Percentiles rank a stretch among this genome's conserved stretches.
Conservation (phyloP, 352 stramenopile species). For the Phytopythium delawarense region DNA sequence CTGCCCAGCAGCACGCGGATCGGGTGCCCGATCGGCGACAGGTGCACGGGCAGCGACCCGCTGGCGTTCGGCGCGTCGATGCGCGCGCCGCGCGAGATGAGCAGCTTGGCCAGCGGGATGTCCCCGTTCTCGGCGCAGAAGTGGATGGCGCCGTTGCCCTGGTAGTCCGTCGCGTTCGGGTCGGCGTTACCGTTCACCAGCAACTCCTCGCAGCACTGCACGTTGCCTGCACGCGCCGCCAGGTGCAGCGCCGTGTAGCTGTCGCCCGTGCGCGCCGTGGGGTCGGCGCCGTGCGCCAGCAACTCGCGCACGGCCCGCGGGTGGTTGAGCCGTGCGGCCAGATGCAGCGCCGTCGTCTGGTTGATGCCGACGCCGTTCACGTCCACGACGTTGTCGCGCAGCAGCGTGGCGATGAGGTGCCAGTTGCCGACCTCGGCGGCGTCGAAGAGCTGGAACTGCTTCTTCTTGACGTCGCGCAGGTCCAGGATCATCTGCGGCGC, state of each 20-base stretch:
- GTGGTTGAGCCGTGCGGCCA: slow-evolving; percentile 75
- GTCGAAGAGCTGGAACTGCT: slow-evolving; percentile 87
- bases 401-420: slow-evolving; percentile 73
- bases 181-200: slow-evolving; percentile 56
- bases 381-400: slow-evolving; percentile 82
- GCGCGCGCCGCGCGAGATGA: slow-evolving; percentile 65
- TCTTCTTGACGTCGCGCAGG: slow-evolving; percentile 83
- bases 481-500: slow-evolving; percentile 82
- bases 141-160: slow-evolving; percentile 81
- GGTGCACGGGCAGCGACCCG: slow-evolving; percentile 74
- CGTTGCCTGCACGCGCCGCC: slow-evolving; percentile 63
- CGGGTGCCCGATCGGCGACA: slow-evolving; percentile 83
- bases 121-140: slow-evolving; percentile 75
- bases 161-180: slow-evolving; percentile 77
- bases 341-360: slow-evolving; percentile 76
- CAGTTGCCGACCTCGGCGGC: slow-evolving; percentile 80
- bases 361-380: slow-evolving; percentile 87
- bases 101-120: slow-evolving; percentile 72
- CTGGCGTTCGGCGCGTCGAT: slow-evolving; percentile 77
- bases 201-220: slow-evolving; percentile 72
- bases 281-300: slow-evolving; percentile 60
- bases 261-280: slow-evolving; percentile 63
- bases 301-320: slow-evolving; percentile 72
- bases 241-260: slow-evolving; percentile 81
- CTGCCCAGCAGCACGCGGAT: slow-evolving; percentile 80